Base-by-base conservation (phyloP, 1,284 basidiomycete genomes). In the Fomitiporia mediterranea region DNA sequence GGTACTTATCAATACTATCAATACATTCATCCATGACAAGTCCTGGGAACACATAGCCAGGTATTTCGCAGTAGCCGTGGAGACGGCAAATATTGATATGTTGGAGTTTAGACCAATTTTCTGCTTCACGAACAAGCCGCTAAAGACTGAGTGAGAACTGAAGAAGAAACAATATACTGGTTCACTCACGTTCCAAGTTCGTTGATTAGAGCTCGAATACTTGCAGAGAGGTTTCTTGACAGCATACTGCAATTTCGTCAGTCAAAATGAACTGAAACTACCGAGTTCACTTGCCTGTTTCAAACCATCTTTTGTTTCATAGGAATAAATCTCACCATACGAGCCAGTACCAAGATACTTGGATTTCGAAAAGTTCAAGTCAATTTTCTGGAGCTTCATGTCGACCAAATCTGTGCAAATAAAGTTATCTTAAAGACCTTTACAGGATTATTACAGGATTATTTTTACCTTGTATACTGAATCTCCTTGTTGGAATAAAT, bases 71-170 rank as follows among this genome's bases (percentile, higher is more conserved):
- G 21, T 46, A 51, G 11, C 54, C 54, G 30, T 51, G 21, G 7
- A 56, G 23, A 21, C 48, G 54, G n/a, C 40, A n/a, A 15, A 56
- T 40, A 43, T 56, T 56, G 17, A 9, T 8, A 42, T 56, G 54
- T 5, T 51, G 40, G 27, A 56, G 34, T 3, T 32, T 32, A 23
- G 8, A 7, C 54, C 54, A 56, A 17, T 39, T 42, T 1, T 27
- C 8, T 23, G 39, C 9, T 40, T 38, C 11, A 23, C 21, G 37
- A 51, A 39, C 11, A 13, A 37, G 11, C 0, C 35, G 35, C 35
- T 37, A 37, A 13, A n/a, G 13, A n/a, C 13, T 13, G 11, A 37
- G 11, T 4, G 17, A n/a, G n/a, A n/a, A n/a, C n/a, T n/a, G n/a
- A 11, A 13, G 13, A 2, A 37, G 13, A 13, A 13, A 3, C 11